Evolutionary conservation across 352 stramenopile genomes (phyloP).

Genomic region (Thraustotheca clavata): DNA sequence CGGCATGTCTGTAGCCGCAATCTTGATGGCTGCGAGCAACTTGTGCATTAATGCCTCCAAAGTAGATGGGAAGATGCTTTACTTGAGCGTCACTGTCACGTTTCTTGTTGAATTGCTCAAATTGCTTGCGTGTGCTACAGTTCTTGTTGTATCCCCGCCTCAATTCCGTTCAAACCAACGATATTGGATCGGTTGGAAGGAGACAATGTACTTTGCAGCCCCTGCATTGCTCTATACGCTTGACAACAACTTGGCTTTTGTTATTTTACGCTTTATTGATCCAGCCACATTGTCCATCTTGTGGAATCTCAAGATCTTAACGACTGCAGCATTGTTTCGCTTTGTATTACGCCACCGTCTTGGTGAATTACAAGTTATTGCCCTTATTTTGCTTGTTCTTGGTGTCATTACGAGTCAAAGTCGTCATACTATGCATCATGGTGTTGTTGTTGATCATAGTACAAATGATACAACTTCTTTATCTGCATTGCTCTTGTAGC

Average conservation of each 20-base stretch:
- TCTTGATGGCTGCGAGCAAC: slow-evolving; percentile 71
- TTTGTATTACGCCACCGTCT: slow-evolving; percentile 65
- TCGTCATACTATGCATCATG: slow-evolving; percentile 42
- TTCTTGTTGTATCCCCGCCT: slow-evolving; percentile 31
- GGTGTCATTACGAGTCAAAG: slow-evolving; percentile 76
- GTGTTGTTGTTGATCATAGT: neutral
- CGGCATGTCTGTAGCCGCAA: slow-evolving; percentile 53
- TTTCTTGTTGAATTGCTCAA: slow-evolving; percentile 83
- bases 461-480: slow-evolving; percentile 13
- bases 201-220: slow-evolving; percentile 66
- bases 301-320: slow-evolving; percentile 86
- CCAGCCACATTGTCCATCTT: slow-evolving; percentile 77
- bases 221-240: slow-evolving; percentile 80
- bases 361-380: slow-evolving; percentile 61
- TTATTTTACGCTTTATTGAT: slow-evolving; percentile 82
- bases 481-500: slow-evolving; percentile 51
- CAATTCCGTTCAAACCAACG: too few relatives aligned
- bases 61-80: slow-evolving; percentile 55
- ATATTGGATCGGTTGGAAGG: slow-evolving; percentile 33
- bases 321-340: slow-evolving; percentile 75
- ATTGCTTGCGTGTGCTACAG: slow-evolving; percentile 38
- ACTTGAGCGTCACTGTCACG: slow-evolving; percentile 77
- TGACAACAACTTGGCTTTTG: slow-evolving; percentile 85
- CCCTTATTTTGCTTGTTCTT: slow-evolving; percentile 64
- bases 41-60: slow-evolving; percentile 83